Evolutionary conservation across 176 grass and related monocot species (phyloP), one percentile per base, ranked within the genome.

Genomic region (Aegilops speltoides): DNA sequence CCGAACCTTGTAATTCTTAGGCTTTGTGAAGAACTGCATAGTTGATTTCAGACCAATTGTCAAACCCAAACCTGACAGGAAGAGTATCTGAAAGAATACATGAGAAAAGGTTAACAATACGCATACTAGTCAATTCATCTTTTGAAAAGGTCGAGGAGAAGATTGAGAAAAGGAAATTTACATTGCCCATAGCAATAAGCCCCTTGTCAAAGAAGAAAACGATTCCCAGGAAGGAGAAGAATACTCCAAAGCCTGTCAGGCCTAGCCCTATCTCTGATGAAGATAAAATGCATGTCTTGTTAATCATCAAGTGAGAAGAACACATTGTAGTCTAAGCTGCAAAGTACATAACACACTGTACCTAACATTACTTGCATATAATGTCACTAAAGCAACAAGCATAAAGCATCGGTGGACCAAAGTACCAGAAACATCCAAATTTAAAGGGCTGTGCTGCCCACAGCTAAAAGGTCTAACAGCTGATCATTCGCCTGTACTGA

Each of bases 11-110:
- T 94, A 99, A 73, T 99, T 99, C 78, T 99, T 99, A 73, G 88
- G 97, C 62, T 96, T 99, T 67, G 88, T 94, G 79, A 99, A 99
- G 85, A 99, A 99, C 33, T 99, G 97, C 97, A 99, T 93, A 17
- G 97, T 96, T 90, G 97, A 99, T 87, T 96, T 99, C 67, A 99
- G 87, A 23, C 97, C 97, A 83, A 96, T 99, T 25, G 97, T 96
- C 87, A 99, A 43, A 90, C 95, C 95, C 73, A 99, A 70, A 87
- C 97, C 97, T 52, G 97, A 99, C 38, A 99, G 83, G 72, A 99
- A 99, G 68, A 99, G 97, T 76, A 99, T 96, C 94, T 99, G 92
- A 82, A 73, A 87, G 70, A 28, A 59, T 54, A 64, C 62, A 82
- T 46, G 36, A 66, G 43, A 83, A 89, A 65, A 66, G 24, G 25